Evolutionary conservation across 805 yeast genomes (phyloP), one percentile per base, ranked within the genome.

Genomic region (Brettanomyces bruxellensis): DNA sequence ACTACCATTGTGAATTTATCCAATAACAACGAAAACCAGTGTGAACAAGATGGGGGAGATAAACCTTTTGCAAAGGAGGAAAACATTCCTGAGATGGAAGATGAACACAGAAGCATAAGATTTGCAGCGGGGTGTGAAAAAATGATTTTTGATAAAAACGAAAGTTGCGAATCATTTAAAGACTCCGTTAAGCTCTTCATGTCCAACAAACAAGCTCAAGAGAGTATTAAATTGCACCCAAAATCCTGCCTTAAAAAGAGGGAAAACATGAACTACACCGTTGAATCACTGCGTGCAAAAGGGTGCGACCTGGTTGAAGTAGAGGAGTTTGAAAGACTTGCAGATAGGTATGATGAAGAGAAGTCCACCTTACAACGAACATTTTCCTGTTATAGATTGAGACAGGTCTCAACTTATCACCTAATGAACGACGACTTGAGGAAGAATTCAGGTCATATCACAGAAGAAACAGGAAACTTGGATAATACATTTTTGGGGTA

Each of bases 251-350:
- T 41, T n/a, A 41, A 41, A 41, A 37, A 14, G 14, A 18, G 14
- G n/a, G 14, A 30, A 12, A 43, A 43, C 41, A 38, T 25, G 14
- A 43, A 43, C 37, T 25, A 37, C 37, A n/a, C 25, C 11, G 25
- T 34, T n/a, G 46, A 43, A 30, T 25, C 41, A 2, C 9, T 36
- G 12, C 22, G 46, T 9, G 46, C 46, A 11, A 34, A 37, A 18
- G 41, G 37, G 5, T 43, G 46, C 22, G 46, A 43, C 22, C 6
- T 18, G 13, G 37, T 43, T 24, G 46, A 37, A 13, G 37, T 43
- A 14, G 41, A 43, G 5, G 46, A 43, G 12, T 43, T 43, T 38
- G 37, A 18, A 37, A 28, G 11, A 23, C 28, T 11, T 37, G n/a
- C 46, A 18, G 41, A 37, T 14, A 43, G 28, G 9, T 37, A 38